A percentile compares a stretch with the other conserved stretches of the same genome.
phyloP scores from a whole-genome alignment of 164 flowering plant genomes.

The Cinnamomum chago region DNA sequence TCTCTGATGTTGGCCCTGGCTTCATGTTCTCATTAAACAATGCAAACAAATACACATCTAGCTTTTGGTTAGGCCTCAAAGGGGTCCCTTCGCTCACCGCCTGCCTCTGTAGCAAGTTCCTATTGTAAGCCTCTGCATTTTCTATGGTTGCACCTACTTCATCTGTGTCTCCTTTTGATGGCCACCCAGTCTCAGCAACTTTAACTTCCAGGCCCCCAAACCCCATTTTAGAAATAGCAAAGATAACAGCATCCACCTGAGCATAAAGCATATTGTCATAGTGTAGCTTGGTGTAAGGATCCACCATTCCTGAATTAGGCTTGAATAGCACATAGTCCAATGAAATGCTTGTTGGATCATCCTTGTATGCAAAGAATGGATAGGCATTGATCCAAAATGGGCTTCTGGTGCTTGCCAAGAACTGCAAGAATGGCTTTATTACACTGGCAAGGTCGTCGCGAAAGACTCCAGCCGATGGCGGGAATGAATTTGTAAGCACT shows the following conservation, averaged over 20 bases:
- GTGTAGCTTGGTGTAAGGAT: slow-evolving; percentile 35
- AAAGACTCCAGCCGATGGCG: slow-evolving; percentile 78
- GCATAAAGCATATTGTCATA: slow-evolving; percentile 70
- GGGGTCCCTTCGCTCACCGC: slow-evolving; percentile 53
- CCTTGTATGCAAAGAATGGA: slow-evolving; percentile 84
- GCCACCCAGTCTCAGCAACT: slow-evolving; percentile 75
- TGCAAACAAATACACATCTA: slow-evolving; percentile 55
- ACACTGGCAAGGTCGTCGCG: slow-evolving; percentile 35
- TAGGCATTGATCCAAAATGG: slow-evolving; percentile 96
- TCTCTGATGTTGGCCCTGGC: slow-evolving; percentile 69
- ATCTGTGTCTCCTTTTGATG: slow-evolving; percentile 59
- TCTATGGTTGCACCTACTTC: slow-evolving; percentile 56
- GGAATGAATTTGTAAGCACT: slow-evolving; percentile 56
- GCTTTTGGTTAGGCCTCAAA: slow-evolving; percentile 32
- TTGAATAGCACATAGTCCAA: slow-evolving; percentile 76
- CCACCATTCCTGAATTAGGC: slow-evolving; percentile 56
- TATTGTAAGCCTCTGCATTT: slow-evolving; percentile 58
- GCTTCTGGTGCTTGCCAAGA: slow-evolving; percentile 44
- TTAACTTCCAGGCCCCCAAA: slow-evolving; percentile 29
- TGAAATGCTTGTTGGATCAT: slow-evolving; percentile 37
- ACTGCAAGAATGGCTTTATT: slow-evolving; percentile 50
- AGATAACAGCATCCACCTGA: slow-evolving; percentile 54
- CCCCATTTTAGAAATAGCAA: slow-evolving; percentile 44
- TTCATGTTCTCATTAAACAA: slow-evolving; percentile 68
- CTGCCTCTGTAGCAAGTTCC: slow-evolving; percentile 41